phyloP scores from a whole-genome alignment of 257 asterid species.

The Galeopsis tetrahit region DNA sequence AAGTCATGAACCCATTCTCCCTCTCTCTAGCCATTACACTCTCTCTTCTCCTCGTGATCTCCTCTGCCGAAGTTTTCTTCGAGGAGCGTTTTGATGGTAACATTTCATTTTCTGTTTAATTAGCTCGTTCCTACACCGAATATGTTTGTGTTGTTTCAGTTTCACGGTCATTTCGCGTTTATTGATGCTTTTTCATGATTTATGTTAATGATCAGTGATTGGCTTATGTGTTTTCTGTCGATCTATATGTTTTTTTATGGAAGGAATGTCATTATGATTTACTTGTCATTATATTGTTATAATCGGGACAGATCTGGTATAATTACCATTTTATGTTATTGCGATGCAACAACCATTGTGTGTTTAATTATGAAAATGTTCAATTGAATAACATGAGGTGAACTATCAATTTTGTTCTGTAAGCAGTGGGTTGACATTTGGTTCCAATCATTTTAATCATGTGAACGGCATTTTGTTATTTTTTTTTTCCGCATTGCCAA shows the following conservation, averaged over 20 bases:
- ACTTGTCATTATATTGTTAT: background rate
- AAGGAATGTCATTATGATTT: background rate
- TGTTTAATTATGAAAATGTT: background rate
- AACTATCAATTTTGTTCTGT: background rate
- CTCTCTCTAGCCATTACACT: slow-evolving; percentile 51
- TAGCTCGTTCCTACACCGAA: background rate
- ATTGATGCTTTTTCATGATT: background rate
- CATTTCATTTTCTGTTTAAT: background rate
- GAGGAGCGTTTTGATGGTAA: slow-evolving; percentile 87
- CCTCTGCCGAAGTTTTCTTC: slow-evolving; percentile 71
- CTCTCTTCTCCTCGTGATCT: slow-evolving; percentile 49
- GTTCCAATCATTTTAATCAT: background rate
- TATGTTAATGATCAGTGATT: background rate
- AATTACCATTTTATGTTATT: background rate
- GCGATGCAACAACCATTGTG: background rate
- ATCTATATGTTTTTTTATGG: background rate
- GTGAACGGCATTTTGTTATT: background rate
- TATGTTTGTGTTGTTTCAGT: background rate
- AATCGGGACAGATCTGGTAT: background rate
- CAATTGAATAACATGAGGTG: background rate
- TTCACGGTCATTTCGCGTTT: background rate
- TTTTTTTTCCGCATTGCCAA: background rate
- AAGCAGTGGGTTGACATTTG: background rate
- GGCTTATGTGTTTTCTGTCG: background rate
- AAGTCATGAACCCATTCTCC: slow-evolving; percentile 43